phyloP scores from a whole-genome alignment of 208 protist genomes.

The Vickermania ingenoplastis region DNA sequence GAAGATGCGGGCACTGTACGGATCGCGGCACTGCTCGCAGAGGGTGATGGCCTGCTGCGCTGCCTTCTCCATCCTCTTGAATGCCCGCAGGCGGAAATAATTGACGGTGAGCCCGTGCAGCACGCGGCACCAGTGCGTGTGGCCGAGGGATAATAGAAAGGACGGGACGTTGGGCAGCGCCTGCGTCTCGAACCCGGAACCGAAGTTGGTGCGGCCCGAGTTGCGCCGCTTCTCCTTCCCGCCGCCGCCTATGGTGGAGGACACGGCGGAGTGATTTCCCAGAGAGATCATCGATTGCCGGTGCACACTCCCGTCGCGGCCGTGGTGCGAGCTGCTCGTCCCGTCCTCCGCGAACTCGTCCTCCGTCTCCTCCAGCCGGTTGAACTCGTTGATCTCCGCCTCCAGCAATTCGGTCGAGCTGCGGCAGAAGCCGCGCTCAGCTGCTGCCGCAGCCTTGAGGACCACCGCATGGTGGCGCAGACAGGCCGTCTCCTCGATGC shows the following conservation, averaged over 20 bases:
- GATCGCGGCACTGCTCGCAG: slow-evolving; percentile 37
- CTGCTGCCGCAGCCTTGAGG: slow-evolving; percentile 4
- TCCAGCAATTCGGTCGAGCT: slow-evolving; percentile 7
- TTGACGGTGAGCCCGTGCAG: slow-evolving; percentile 20
- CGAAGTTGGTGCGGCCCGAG: slow-evolving; percentile 8
- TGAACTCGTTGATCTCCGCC: slow-evolving; percentile 6
- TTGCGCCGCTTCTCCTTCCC: background rate
- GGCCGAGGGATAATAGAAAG: slow-evolving; percentile 27
- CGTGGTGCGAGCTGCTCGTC: background rate
- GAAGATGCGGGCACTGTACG: slow-evolving; percentile 32
- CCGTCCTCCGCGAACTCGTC: background rate
- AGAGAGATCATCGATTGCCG: slow-evolving; percentile 1
- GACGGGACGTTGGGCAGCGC: slow-evolving; percentile 18
- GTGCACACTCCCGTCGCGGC: background rate
- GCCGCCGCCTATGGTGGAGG: background rate
- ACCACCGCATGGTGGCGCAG: slow-evolving; percentile 19
- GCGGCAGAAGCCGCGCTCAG: slow-evolving; percentile 7
- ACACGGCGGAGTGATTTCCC: background rate
- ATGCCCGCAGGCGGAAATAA: slow-evolving; percentile 32
- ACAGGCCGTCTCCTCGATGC: slow-evolving; percentile 12
- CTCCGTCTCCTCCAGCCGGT: background rate
- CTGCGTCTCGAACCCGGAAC: slow-evolving; percentile 13
- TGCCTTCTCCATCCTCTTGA: slow-evolving; percentile 15
- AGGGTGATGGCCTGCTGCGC: slow-evolving; percentile 25
- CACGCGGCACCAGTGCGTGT: slow-evolving; percentile 39